phyloP scores from a whole-genome alignment of 2,329 filamentous ascomycete genomes.

The Ophiostoma sp. region DNA sequence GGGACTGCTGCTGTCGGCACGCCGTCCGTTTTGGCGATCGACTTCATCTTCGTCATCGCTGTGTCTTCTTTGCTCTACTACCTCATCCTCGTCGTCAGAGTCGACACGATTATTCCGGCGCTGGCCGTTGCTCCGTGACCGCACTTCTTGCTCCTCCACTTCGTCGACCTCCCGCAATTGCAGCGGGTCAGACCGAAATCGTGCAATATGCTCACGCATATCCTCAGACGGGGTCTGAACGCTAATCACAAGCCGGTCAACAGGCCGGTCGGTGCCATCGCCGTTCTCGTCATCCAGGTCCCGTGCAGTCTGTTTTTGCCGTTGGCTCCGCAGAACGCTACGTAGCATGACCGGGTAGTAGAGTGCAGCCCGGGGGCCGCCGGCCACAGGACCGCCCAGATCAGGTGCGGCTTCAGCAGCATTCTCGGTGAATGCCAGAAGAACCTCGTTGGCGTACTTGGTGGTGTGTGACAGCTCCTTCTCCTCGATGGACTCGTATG shows the following conservation, averaged over 20 bases:
- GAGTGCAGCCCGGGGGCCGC: slow-evolving; percentile 53
- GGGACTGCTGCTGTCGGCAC: slow-evolving; percentile 24
- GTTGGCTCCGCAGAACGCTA: slow-evolving; percentile 56
- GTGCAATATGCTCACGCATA: slow-evolving; percentile 46
- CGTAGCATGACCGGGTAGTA: slow-evolving; percentile 66
- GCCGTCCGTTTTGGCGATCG: slow-evolving; percentile 20
- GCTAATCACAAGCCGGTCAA: slow-evolving; percentile 52
- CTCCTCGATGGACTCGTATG: slow-evolving; percentile 59
- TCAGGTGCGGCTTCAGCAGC: slow-evolving; percentile 30
- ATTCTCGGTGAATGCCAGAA: slow-evolving; percentile 54
- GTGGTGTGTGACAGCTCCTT: slow-evolving; percentile 50
- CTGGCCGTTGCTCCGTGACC: slow-evolving; percentile 13
- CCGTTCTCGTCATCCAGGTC: slow-evolving; percentile 38
- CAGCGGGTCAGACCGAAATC: slow-evolving; percentile 50
- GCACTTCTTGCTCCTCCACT: slow-evolving; percentile 19
- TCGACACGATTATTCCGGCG: slow-evolving; percentile 10
- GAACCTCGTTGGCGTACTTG: slow-evolving; percentile 60
- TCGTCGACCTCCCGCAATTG: slow-evolving; percentile 38
- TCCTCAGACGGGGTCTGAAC: slow-evolving; percentile 53
- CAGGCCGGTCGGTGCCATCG: slow-evolving; percentile 37
- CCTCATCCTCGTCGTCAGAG: slow-evolving; percentile 11
- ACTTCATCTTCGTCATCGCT: slow-evolving; percentile 16
- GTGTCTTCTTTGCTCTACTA: neutral
- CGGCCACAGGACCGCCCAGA: slow-evolving; percentile 36
- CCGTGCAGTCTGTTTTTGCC: slow-evolving; percentile 50